Evolutionary conservation across 2,329 filamentous ascomycete species (phyloP).

Genomic region (Calonectria fujianensis): DNA sequence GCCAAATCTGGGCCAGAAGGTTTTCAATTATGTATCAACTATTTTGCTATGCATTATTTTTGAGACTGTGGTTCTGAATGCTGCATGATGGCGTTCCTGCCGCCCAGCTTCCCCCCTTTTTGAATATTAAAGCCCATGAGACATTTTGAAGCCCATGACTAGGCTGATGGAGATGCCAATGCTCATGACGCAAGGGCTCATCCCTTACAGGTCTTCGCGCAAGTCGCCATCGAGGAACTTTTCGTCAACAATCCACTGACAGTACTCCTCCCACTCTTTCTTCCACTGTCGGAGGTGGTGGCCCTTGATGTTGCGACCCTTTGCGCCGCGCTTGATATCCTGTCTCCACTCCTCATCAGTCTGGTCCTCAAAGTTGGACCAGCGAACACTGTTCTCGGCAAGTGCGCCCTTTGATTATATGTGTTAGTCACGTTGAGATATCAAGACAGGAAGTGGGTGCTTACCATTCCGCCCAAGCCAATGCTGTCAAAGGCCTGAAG

Average conservation of each 20-base stretch:
- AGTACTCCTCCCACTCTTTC: slow-evolving; percentile 2
- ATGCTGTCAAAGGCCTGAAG: slow-evolving; percentile 81
- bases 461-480: slow-evolving; percentile 64
- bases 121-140: background rate
- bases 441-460: background rate
- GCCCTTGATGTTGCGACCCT: background rate
- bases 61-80: too few relatives aligned
- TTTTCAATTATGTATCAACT: background rate
- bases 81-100: background rate
- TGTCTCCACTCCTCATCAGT: background rate
- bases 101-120: background rate
- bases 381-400: slow-evolving; percentile 12
- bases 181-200: background rate
- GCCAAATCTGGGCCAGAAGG: background rate
- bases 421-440: too few relatives aligned
- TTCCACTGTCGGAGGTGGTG: slow-evolving; percentile 1
- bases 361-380: slow-evolving; percentile 31
- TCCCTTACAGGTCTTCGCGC: background rate
- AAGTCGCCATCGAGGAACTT: background rate
- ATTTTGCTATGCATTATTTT: background rate
- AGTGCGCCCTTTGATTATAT: background rate
- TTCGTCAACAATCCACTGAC: slow-evolving; percentile 6
- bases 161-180: background rate
- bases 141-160: background rate
- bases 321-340: background rate